A percentile compares a stretch with the other conserved stretches of the same genome.
phyloP scores from a whole-genome alignment of 768 basidiomycete species.

The Agrocybe praecox region DNA sequence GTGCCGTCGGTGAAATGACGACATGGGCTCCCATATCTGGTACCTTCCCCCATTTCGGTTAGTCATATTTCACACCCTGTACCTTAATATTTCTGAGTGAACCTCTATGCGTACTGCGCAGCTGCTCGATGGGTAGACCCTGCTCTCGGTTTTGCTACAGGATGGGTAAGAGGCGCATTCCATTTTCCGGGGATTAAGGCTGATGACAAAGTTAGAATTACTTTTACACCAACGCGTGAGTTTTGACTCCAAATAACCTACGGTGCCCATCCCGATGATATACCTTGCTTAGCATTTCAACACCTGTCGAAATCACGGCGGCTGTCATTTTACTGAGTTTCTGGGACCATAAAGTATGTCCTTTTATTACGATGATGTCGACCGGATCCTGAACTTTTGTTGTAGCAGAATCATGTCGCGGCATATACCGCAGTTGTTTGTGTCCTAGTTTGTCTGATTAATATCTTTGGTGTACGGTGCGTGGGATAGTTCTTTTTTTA shows the following conservation, averaged over 20 bases:
- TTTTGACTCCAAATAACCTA: too few species aligned
- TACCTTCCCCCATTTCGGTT: constrained; percentile 74
- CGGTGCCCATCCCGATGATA: too few species aligned
- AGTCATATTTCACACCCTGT: constrained; percentile 5
- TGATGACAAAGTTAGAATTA: constrained; percentile 33
- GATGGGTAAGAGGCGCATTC: constrained; percentile 48
- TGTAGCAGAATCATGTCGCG: constrained; percentile 44
- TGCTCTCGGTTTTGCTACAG: constrained; percentile 59
- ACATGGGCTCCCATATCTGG: constrained; percentile 78
- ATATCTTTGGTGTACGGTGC: constrained; percentile 71
- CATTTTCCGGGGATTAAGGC: too few species aligned
- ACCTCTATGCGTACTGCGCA: constrained; percentile 16
- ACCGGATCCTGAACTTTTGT: background rate
- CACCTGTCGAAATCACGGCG: constrained; percentile 77
- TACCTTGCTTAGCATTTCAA: constrained; percentile 45
- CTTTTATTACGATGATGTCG: constrained; percentile 2
- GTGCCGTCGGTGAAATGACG: constrained; percentile 80
- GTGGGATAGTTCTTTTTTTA: constrained; percentile 2
- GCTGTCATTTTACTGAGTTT: constrained; percentile 69
- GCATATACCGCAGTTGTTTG: constrained; percentile 64
- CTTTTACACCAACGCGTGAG: constrained; percentile 44
- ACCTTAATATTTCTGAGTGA: background rate
- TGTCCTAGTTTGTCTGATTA: constrained; percentile 59
- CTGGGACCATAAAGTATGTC: constrained; percentile 69
- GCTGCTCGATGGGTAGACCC: constrained; percentile 62